phyloP scores from a whole-genome alignment of 805 yeast species.

The Myxozyma lipomycoides region DNA sequence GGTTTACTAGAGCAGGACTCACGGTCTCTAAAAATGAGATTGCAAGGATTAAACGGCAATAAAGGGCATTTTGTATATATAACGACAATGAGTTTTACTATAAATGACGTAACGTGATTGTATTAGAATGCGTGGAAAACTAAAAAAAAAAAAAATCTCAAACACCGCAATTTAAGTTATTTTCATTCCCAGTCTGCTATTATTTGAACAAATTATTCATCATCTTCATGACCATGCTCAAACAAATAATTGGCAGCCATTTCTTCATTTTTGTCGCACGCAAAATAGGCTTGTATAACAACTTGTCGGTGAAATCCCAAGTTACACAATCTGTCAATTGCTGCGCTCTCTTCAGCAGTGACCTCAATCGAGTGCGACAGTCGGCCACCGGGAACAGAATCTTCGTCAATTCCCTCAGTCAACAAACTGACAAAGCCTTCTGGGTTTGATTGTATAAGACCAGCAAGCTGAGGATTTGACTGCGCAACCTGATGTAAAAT shows the following conservation, averaged over 20 bases:
- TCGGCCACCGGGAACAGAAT: conserved; percentile 41
- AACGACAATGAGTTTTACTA: background rate
- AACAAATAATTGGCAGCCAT: conserved; percentile 90
- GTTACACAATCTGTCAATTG: conserved; percentile 85
- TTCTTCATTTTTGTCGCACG: conserved; percentile 97
- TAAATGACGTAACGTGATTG: too few species aligned
- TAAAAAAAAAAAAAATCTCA: conserved; percentile 1
- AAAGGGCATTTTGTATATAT: background rate
- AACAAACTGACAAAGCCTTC: conserved; percentile 78
- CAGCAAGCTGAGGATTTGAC: conserved; percentile 80
- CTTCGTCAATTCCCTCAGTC: conserved; percentile 42
- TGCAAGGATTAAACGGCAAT: conserved; percentile 41
- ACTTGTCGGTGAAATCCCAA: conserved; percentile 85
- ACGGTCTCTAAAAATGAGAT: conserved; percentile 66
- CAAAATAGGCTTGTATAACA: conserved; percentile 91
- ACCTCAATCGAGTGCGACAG: conserved; percentile 53
- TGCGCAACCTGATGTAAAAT: conserved; percentile 76
- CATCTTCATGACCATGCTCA: conserved; percentile 37
- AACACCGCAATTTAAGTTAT: background rate
- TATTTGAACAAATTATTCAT: conserved; percentile 10
- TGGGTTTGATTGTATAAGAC: conserved; percentile 55
- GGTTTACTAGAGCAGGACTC: conserved; percentile 73
- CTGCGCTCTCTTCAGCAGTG: conserved; percentile 79
- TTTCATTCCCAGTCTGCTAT: background rate
- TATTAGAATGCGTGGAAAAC: too few species aligned